Base-by-base conservation (phyloP, 2,329 filamentous ascomycete genomes). In the Sporothrix humicola region DNA sequence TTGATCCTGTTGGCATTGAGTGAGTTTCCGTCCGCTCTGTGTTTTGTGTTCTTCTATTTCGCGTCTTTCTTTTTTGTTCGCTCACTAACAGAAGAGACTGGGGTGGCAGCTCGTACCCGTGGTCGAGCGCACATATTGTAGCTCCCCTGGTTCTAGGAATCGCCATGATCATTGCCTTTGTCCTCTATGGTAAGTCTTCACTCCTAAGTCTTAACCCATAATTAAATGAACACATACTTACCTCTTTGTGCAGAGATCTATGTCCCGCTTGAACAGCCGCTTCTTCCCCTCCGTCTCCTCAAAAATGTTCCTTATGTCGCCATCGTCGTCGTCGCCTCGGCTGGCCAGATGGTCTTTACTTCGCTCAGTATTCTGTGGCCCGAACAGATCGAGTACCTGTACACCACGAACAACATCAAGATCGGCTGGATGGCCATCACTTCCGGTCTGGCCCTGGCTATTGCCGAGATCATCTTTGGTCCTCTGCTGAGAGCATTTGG, bases 1-100 rank as follows among this genome's bases (percentile, higher is more conserved):
- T 77, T 86, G 0, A 82, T 86, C 71, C 78, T 86, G 10, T 83
- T 86, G 75, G 84, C 84, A 3, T 79, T 86, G 72, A 84, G 58
- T 61, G 58, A 37, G 58, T 61, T 59, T 26, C 31, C 31, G 31
- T 37, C 31, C 31, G 31, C 31, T 37, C 31, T 37, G 31, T 37
- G 5, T 37, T 7, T 6, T 6, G 31, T 58, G 23, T 17, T 37
- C 58, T n/a, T 61, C 31, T 37, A 7, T 42, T 10, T 17, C 15
- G 10, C 54, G 8, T 26, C 31, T 61, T 31, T 37, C 8, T 61
- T 37, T 17, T 61, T 8, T 17, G 26, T 37, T 7, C 20, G 12
- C 23, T 37, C 2, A n/a, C 31, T 61, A 44, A 61, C 58, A 61
- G 8, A 17, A 61, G 2, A 61, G 58, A 83, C 31, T 85, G 83